Conservation (phyloP, 2,329 filamentous ascomycete genomes). For the Aspergillus chevalieri region DNA sequence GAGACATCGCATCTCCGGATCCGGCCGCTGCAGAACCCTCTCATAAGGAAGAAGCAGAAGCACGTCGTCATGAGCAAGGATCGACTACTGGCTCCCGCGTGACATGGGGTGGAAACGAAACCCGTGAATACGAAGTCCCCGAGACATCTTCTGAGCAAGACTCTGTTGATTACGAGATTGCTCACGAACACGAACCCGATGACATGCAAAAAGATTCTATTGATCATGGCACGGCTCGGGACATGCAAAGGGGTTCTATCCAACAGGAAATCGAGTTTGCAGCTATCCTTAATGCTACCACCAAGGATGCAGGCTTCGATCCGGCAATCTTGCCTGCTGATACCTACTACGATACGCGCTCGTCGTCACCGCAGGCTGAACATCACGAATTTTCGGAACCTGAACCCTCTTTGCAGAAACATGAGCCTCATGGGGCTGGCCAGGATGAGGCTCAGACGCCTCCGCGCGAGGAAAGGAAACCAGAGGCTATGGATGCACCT, state of each 20-base stretch:
- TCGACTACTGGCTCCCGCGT: constrained; percentile 47
- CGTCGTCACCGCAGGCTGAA: constrained; percentile 58
- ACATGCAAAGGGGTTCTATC: too few species aligned
- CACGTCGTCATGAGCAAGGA: constrained; percentile 16
- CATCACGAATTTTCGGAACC: constrained; percentile 46
- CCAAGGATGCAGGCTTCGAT: constrained; percentile 65
- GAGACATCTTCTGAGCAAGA: constrained; percentile 33
- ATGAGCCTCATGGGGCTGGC: constrained; percentile 38
- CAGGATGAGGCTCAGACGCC: constrained; percentile 46
- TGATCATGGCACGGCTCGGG: constrained; percentile 1
- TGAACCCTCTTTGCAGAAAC: constrained; percentile 43
- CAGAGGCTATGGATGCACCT: constrained; percentile 1
- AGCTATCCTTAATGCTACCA: constrained; percentile 61
- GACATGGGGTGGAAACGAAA: constrained; percentile 60
- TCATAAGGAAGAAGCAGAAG: constrained; percentile 41
- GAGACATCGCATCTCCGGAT: constrained; percentile 24
- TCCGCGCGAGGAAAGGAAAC: constrained; percentile 13
- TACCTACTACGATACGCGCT: constrained; percentile 56
- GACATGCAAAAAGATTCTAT: constrained; percentile 1
- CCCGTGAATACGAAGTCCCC: constrained; percentile 57
- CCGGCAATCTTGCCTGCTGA: constrained; percentile 65
- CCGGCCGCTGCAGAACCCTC: constrained; percentile 32
- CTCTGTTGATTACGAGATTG: constrained; percentile 19
- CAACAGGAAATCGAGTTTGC: constrained; percentile 58
- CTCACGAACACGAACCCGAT: constrained; percentile 4